Evolutionary conservation across 192 early-diverging fungal genomes (phyloP), one percentile per base, ranked within the genome.

Genomic region (Backusella tarrabulga): DNA sequence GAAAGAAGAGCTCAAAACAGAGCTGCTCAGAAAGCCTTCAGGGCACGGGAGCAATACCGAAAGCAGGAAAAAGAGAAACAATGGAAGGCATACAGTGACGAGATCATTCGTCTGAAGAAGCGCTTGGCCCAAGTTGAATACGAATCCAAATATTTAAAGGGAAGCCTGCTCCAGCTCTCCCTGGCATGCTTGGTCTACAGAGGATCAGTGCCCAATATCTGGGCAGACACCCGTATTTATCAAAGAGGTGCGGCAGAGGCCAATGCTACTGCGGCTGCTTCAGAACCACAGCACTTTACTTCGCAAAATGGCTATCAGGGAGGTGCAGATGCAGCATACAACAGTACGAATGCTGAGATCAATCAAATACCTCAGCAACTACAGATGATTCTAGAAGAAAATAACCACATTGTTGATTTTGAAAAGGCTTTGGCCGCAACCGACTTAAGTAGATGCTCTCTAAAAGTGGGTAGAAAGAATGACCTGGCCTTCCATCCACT

Each of bases 1-100:
- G 76, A 81, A 77, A 69, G 80, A 74, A 68, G 73, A 44, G 80
- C 72, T 15, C 80, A 81, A 36, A 81, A 81, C n/a, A 42, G 80
- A 40, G 76, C 69, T 15, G 76, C 80, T 6, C 80, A 81, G 42
- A 73, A 72, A 19, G 73, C 72, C 0, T 81, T 81, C 34, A 41
- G 80, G 50, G 80, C 77, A 52, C 60, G 80, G 46, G 76, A 81
- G 40, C 80, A 81, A 5, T 26, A 40, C 6, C 66, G 73, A 38
- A 68, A 67, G n/a, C 41, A 70, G 40, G 80, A 77, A 50, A 73
- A 56, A 40, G 80, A 81, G 9, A 66, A 67, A 14, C 40, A 68
- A 46, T 69, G 66, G 66, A 21, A 69, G 52, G 15, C 34, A 40
- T 74, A 74, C 21, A 66, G 29, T 6, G 72, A 74, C 9, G 77